Percentiles rank a stretch among this genome's conserved stretches.
These are phyloP conservation scores for Puccinia polysora DNA, from an alignment of 1,284 basidiomycete species.

Conservation along the genomic window DNA sequence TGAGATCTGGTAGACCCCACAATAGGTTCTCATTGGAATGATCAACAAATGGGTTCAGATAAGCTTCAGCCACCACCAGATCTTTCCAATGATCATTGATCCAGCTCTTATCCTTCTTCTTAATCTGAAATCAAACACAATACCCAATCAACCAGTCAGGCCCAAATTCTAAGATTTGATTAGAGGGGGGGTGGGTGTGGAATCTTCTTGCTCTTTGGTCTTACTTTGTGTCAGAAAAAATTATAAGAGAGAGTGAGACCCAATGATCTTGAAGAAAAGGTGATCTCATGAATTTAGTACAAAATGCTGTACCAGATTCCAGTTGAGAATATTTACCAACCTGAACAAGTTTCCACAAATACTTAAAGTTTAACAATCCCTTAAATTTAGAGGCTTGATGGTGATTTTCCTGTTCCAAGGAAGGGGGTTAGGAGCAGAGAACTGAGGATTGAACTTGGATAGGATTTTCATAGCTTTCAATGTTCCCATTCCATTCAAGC, in stretches of 20 bases:
- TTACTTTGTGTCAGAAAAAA: too few species aligned
- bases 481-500: conserved; percentile 86
- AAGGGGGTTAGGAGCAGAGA: conserved; percentile 37
- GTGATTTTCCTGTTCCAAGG: too few species aligned
- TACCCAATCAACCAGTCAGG: too few species aligned
- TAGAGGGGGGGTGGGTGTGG: too few species aligned
- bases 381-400: conserved; percentile 62
- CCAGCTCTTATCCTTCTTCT: conserved; percentile 59
- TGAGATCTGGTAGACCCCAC: conserved; percentile 93
- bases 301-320: conserved; percentile 69
- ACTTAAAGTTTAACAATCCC: conserved; percentile 76
- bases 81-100: conserved; percentile 82
- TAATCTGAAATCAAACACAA: too few species aligned
- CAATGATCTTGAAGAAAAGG: too few species aligned
- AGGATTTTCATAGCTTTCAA: conserved; percentile 94
- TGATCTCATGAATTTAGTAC: conserved; percentile 71
- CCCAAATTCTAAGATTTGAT: too few species aligned
- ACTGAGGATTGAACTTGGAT: conserved; percentile 63
- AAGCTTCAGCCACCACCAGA: conserved; percentile 82
- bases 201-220: too few species aligned
- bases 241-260: too few species aligned
- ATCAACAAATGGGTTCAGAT: conserved; percentile 84
- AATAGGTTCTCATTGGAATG: conserved; percentile 88
- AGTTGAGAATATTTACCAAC: conserved; percentile 69
- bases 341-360: conserved; percentile 96